Evolutionary conservation across 1,284 basidiomycete species (phyloP), one percentile per base, ranked within the genome.

Genomic region (Volvariella surrecta): DNA sequence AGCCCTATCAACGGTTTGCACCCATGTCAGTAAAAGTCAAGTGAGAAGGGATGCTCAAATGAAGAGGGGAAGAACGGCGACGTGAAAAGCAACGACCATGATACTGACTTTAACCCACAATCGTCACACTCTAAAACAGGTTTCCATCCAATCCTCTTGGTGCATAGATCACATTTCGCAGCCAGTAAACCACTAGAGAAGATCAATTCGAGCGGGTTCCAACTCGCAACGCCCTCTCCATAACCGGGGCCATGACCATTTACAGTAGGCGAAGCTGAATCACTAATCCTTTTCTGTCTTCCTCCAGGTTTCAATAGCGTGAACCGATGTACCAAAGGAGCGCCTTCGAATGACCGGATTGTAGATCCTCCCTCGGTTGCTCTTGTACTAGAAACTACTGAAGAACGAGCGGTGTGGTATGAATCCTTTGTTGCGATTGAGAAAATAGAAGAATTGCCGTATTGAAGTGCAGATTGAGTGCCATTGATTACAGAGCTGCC

Each of bases 121-220:
- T 94, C 91, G 60, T 95, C 91, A 59, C 91, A 94, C 54, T 89
- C 81, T 21, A 94, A 63, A 21, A 85, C 77, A 16, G 87, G 80
- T 56, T 90, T 89, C 78, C 84, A 84, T 11, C 89, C 89, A 38
- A 94, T 68, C 40, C 85, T 68, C 68, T 91, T 93, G 39, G 60
- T 56, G 55, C 90, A 94, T 7, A 91, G 68, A 57, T 88, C 85
- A 55, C 90, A 94, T 57, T 85, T 90, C 35, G 78, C 72, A 2
- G 76, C 75, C 22, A 86, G 58, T 38, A 84, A 59, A 3, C 74
- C 78, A 54, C 77, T 80, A 10, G 77, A 79, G 60, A 83, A 84
- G 54, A 90, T 75, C 52, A 89, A 68, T 40, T 89, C 86, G 39
- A 90, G 69, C 9, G 87, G 82, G 52, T 76, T 85, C 82, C 82